Evolutionary conservation across 768 basidiomycete genomes (phyloP).

Genomic region (Boletus bicolor): DNA sequence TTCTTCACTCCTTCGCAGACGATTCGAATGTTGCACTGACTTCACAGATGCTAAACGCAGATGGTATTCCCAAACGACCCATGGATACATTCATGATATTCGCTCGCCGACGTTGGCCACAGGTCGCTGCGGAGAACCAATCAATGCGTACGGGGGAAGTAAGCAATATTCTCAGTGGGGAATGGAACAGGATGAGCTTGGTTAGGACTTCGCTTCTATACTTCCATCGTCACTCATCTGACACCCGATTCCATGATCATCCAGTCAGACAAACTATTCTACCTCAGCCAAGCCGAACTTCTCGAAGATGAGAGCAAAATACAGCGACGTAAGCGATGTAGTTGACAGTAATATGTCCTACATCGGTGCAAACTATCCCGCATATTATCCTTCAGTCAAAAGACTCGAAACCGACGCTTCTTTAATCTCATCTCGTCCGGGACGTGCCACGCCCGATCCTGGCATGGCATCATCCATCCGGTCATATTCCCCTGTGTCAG

Average conservation of each 20-base stretch:
- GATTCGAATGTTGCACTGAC: slow-evolving; percentile 14
- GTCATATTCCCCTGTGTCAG: slow-evolving; percentile 6
- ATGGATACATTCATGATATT: slow-evolving; percentile 97
- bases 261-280: slow-evolving; percentile 81
- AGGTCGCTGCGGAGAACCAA: slow-evolving; percentile 84
- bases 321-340: slow-evolving; percentile 36
- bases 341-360: slow-evolving; percentile 18
- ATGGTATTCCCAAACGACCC: slow-evolving; percentile 85
- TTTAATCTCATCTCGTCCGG: slow-evolving; percentile 25
- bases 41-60: slow-evolving; percentile 77
- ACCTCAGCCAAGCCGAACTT: slow-evolving; percentile 81
- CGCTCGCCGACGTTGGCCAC: slow-evolving; percentile 74
- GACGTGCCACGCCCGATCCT: slow-evolving; percentile 26
- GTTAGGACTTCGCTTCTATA: slow-evolving; percentile 40
- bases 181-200: slow-evolving; percentile 79
- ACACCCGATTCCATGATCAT: slow-evolving; percentile 5
- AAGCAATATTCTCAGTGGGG: slow-evolving; percentile 80
- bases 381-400: slow-evolving; percentile 14
- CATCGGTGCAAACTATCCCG: slow-evolving; percentile 9
- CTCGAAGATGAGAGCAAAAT: slow-evolving; percentile 60
- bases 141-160: slow-evolving; percentile 89
- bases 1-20: slow-evolving; percentile 52
- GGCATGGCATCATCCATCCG: slow-evolving; percentile 16
- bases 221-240: slow-evolving; percentile 9
- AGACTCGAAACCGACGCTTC: slow-evolving; percentile 11